phyloP scores from a whole-genome alignment of 345 rosid genomes.

The Bruguiera sexangula region DNA sequence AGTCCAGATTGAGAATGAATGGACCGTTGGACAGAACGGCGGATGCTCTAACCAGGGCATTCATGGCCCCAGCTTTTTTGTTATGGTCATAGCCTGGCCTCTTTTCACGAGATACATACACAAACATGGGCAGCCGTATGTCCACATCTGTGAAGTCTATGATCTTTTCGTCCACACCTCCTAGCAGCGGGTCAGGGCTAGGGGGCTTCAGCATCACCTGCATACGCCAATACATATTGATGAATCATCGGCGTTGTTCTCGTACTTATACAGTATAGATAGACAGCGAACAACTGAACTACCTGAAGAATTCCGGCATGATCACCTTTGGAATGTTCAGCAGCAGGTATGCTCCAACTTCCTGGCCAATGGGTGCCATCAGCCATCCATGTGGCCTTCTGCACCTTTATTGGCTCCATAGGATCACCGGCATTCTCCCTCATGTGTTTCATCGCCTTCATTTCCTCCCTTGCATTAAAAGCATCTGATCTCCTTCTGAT shows the following conservation, averaged over 20 bases:
- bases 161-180: constrained; percentile 60
- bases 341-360: constrained; percentile 53
- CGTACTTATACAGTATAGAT: not conserved
- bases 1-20: constrained; percentile 88
- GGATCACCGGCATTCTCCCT: constrained; percentile 76
- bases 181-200: constrained; percentile 59
- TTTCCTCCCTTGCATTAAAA: constrained; percentile 93
- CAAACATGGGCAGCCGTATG: constrained; percentile 87
- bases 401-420: constrained; percentile 59
- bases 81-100: constrained; percentile 93
- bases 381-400: constrained; percentile 97
- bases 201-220: constrained; percentile 97
- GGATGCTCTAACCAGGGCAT: constrained; percentile 77
- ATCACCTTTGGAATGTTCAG: constrained; percentile 87
- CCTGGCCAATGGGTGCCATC: constrained; percentile 99
- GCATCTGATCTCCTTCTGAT: constrained; percentile 93
- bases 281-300: not conserved
- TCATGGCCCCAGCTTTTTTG: constrained; percentile 99
- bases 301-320: constrained; percentile 88
- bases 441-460: constrained; percentile 78
- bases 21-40: constrained; percentile 92
- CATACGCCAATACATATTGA: not conserved
- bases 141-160: constrained; percentile 72
- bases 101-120: constrained; percentile 83
- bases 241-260: not conserved